Base-by-base conservation (phyloP, 1,284 basidiomycete genomes). In the Cryptococcus floricola region DNA sequence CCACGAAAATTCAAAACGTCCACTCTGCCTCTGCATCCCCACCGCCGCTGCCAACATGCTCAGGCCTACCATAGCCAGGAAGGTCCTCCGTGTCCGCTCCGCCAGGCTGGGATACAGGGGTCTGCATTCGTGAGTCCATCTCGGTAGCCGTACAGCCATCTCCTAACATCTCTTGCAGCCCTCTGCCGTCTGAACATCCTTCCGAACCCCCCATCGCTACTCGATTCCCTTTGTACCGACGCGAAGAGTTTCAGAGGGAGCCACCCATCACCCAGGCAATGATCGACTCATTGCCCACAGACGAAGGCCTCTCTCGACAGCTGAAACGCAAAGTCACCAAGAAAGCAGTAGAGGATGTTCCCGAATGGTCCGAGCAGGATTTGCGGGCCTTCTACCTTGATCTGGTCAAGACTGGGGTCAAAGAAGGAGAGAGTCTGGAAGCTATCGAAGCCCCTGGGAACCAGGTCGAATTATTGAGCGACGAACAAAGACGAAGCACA, bases 351-450 rank as follows among this genome's bases (percentile, higher is more conserved):
- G 52, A 57, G 19, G 38, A 44, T 16, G 6, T 68, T n/a, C 61
- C 64, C 12, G 61, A 64, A 46, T 57, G 61, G 31, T 45, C 57
- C 18, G 71, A 73, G 52, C 58, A 64, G 1, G 66, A 62, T 10
- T 53, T 73, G 43, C 57, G 65, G 34, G 49, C 50, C 7, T 73
- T 73, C 53, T 73, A 73, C 57, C 50, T 45, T 25, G 58, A 61
- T 42, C 50, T 73, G 14, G 66, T 73, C 4, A 53, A 62, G 27
- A 62, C 64, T 1, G 69, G 68, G 3, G 39, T 39, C 0, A 58
- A 56, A 10, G 9, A 56, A 54, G n/a, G 31, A 18, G 48, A 25
- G 23, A 38, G 25, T 13, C 7, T n/a, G 27, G 25, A 39, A 43
- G 46, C 1, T 7, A 41, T 58, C 16, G 41, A 47, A 44, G 45